phyloP scores from a whole-genome alignment of 2,329 filamentous ascomycete genomes.

The Cladobotryum mycophilum region DNA sequence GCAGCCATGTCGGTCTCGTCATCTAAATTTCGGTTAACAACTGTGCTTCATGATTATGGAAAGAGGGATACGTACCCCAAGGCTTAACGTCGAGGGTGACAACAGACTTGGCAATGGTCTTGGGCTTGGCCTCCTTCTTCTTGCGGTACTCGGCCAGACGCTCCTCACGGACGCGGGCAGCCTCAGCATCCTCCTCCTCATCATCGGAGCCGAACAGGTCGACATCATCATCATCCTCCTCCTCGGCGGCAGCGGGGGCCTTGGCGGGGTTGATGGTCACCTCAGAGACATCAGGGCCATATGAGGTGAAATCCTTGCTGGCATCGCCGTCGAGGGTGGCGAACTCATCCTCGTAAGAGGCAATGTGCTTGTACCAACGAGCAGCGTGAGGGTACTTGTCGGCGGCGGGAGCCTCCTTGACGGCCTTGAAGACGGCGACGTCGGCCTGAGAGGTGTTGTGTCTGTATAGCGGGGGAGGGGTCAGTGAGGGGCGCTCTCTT shows the following conservation, averaged over 20 bases:
- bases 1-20: slow-evolving; percentile 89
- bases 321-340: slow-evolving; percentile 83
- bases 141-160: slow-evolving; percentile 88
- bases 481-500: slow-evolving; percentile 4
- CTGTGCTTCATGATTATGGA: not conserved
- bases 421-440: slow-evolving; percentile 88
- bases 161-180: slow-evolving; percentile 76
- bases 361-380: slow-evolving; percentile 99
- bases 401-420: slow-evolving; percentile 68
- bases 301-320: slow-evolving; percentile 79
- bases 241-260: slow-evolving; percentile 58
- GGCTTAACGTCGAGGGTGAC: slow-evolving; percentile 97
- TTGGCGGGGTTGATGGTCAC: slow-evolving; percentile 80
- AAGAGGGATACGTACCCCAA: slow-evolving; percentile 69
- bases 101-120: slow-evolving; percentile 90
- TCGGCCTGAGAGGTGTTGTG: slow-evolving; percentile 82
- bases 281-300: slow-evolving; percentile 77
- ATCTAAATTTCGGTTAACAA: slow-evolving; percentile 41
- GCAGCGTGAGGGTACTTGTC: slow-evolving; percentile 89
- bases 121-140: slow-evolving; percentile 93
- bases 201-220: slow-evolving; percentile 91
- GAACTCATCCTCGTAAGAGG: slow-evolving; percentile 89
- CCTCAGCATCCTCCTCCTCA: slow-evolving; percentile 90
- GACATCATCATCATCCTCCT: slow-evolving; percentile 74
- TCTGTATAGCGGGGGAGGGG: slow-evolving; percentile 25